Evolutionary conservation across 306 rosid species (phyloP).

Genomic region (Lithocarpus polystachyus): DNA sequence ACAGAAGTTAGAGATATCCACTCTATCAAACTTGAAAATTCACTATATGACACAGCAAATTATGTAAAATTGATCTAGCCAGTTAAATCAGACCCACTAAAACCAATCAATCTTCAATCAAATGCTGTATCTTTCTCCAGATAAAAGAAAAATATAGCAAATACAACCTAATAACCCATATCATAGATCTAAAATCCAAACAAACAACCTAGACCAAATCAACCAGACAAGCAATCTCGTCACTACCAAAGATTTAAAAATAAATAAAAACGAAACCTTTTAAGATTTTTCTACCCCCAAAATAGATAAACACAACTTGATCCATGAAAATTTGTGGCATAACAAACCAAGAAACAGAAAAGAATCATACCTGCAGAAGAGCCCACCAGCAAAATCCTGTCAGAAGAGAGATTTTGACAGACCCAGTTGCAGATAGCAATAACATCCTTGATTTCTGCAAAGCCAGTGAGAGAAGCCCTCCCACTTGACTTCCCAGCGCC

Average conservation of each 20-base stretch:
- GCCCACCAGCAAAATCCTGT: conserved; percentile 61
- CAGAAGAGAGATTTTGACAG: conserved; percentile 29
- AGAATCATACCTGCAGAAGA: conserved; percentile 84
- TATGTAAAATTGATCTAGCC: background rate
- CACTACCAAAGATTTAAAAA: background rate
- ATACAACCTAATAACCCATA: background rate
- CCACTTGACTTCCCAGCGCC: conserved; percentile 83
- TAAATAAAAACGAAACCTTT: background rate
- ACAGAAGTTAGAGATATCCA: background rate
- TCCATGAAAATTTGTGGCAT: background rate
- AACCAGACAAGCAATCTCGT: background rate
- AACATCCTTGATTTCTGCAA: conserved; percentile 77
- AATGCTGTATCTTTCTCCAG: background rate
- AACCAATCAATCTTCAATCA: background rate
- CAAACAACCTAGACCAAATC: background rate
- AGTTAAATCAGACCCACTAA: background rate
- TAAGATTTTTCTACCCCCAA: background rate
- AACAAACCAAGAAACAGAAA: background rate
- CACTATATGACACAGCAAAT: background rate
- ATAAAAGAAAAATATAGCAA: background rate
- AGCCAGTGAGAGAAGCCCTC: conserved; percentile 74
- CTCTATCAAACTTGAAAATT: background rate
- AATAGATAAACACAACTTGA: background rate
- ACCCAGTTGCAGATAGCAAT: conserved; percentile 67
- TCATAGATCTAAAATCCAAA: conserved; percentile 34